Conservation (phyloP, 2,329 filamentous ascomycete genomes). For the Parastagonospora nodorum region DNA sequence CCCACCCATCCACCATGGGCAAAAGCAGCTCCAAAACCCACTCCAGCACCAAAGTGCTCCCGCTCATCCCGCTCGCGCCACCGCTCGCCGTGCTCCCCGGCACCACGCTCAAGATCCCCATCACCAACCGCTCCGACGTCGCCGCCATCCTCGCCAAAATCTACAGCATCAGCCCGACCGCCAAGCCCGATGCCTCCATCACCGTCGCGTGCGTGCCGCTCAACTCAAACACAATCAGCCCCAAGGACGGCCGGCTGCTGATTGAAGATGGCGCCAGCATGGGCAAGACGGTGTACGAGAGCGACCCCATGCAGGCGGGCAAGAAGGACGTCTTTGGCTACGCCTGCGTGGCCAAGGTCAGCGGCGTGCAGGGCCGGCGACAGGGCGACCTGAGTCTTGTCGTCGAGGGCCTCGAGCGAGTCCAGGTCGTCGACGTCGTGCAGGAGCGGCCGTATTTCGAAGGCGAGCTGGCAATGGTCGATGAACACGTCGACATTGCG, state of each 20-base stretch:
- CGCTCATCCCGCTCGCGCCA: conserved; percentile 81
- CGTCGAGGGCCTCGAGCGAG: conserved; percentile 81
- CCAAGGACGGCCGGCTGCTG: conserved; percentile 73
- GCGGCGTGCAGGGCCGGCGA: conserved; percentile 54
- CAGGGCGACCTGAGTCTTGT: conserved; percentile 74
- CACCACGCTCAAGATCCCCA: conserved; percentile 80
- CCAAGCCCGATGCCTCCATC: conserved; percentile 69
- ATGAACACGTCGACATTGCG: conserved; percentile 61
- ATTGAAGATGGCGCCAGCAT: conserved; percentile 65
- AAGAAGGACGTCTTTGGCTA: conserved; percentile 75
- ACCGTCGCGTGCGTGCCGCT: conserved; percentile 88
- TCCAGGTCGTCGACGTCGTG: conserved; percentile 73
- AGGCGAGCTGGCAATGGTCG: conserved; percentile 72
- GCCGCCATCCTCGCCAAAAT: conserved; percentile 84
- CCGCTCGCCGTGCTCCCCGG: conserved; percentile 84
- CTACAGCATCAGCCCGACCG: conserved; percentile 73
- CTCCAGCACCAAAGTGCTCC: conserved; percentile 55
- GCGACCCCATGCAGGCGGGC: conserved; percentile 50
- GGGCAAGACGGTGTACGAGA: conserved; percentile 55
- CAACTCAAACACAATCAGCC: conserved; percentile 72
- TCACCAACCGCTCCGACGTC: conserved; percentile 84
- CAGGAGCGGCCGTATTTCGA: conserved; percentile 87
- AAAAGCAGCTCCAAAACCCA: conserved; percentile 39
- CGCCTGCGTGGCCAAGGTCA: conserved; percentile 69
- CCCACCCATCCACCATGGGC: conserved; percentile 33